Evolutionary conservation across 2,329 filamentous ascomycete species (phyloP).

Genomic region (Bipolaris sorokiniana): DNA sequence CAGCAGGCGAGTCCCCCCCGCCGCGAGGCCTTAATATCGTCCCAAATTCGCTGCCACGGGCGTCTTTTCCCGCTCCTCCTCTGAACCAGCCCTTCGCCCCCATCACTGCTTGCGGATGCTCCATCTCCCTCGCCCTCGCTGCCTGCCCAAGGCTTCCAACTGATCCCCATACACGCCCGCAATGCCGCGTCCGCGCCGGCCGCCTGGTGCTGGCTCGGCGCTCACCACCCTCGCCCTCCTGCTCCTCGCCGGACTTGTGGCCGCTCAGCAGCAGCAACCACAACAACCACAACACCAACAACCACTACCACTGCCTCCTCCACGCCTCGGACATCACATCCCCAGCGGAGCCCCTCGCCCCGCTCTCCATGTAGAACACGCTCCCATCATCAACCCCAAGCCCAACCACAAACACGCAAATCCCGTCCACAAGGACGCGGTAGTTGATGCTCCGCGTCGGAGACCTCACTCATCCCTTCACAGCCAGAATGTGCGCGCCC

Average conservation of each 20-base stretch:
- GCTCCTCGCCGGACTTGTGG: conserved; percentile 46
- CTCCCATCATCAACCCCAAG: conserved; percentile 13
- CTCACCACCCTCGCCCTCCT: conserved; percentile 46
- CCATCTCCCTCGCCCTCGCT: conserved; percentile 37
- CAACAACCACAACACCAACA: conserved; percentile 4
- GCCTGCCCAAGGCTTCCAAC: conserved; percentile 40
- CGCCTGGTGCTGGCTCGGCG: conserved; percentile 48
- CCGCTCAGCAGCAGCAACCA: conserved; percentile 53
- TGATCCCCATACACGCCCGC: conserved; percentile 29
- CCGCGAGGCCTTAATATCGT: conserved; percentile 30
- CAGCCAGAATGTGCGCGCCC: conserved; percentile 81
- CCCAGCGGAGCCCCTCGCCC: conserved; percentile 35
- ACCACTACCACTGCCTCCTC: not conserved
- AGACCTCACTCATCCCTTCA: conserved; percentile 36
- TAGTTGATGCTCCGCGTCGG: conserved; percentile 29
- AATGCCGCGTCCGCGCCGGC: conserved; percentile 50
- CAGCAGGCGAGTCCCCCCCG: conserved; percentile 24
- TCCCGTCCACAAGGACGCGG: conserved; percentile 18
- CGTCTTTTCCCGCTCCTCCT: conserved; percentile 14
- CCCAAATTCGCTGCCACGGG: conserved; percentile 22
- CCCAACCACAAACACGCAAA: conserved; percentile 8
- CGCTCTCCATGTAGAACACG: conserved; percentile 33
- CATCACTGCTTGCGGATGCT: conserved; percentile 37
- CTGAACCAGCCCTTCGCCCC: conserved; percentile 5
- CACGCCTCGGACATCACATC: conserved; percentile 25